Conservation (phyloP, 805 yeast genomes). For the Alloascoidea africana region DNA sequence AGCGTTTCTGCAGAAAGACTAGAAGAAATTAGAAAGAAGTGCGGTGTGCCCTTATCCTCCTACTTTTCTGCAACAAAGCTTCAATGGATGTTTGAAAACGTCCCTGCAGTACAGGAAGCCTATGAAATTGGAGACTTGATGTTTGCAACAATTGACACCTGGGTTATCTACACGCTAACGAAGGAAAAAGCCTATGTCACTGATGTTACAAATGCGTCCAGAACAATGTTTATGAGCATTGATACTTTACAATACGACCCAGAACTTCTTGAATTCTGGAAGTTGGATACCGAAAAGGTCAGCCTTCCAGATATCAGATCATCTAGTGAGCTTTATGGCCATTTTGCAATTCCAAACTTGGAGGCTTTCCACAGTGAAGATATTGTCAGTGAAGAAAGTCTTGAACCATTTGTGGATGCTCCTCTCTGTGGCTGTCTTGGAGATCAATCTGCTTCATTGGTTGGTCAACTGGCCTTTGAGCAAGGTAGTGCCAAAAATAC, state of each 20-base stretch:
- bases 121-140: constrained; percentile 68
- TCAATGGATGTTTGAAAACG: constrained; percentile 79
- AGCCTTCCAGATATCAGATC: constrained; percentile 71
- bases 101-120: constrained; percentile 43
- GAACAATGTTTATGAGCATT: constrained; percentile 82
- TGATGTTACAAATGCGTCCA: constrained; percentile 82
- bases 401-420: constrained; percentile 33
- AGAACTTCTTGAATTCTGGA: constrained; percentile 51
- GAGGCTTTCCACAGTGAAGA: constrained; percentile 21
- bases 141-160: constrained; percentile 91
- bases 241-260: constrained; percentile 63
- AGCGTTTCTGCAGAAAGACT: constrained; percentile 41
- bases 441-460: constrained; percentile 87
- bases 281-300: constrained; percentile 66
- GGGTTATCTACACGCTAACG: constrained; percentile 82
- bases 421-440: constrained; percentile 88
- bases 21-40: constrained; percentile 40
- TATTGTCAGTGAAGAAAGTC: constrained; percentile 31
- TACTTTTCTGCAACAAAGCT: constrained; percentile 86
- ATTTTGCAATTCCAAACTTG: constrained; percentile 46
- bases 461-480: constrained; percentile 78
- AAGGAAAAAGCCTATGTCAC: constrained; percentile 43
- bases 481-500: constrained; percentile 88
- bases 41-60: constrained; percentile 82
- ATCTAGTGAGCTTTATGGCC: constrained; percentile 65